Evolutionary conservation across 2,329 filamentous ascomycete genomes (phyloP).

Genomic region (Beauveria medogensis): DNA sequence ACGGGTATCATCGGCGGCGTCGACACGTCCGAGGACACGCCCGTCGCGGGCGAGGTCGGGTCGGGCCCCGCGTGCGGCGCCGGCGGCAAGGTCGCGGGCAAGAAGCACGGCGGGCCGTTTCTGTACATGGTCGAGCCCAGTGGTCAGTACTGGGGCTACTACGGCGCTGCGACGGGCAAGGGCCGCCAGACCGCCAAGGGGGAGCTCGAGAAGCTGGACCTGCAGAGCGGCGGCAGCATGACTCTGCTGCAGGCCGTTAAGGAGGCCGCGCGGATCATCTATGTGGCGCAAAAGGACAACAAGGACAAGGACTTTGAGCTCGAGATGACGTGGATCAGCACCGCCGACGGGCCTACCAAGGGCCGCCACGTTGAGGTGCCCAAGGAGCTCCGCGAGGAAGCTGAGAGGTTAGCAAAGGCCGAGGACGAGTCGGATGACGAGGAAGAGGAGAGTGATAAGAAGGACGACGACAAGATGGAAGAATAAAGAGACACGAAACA

Average conservation of each 20-base stretch:
- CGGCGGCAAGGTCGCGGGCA: constrained; percentile 69
- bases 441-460: constrained; percentile 55
- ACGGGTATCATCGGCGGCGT: constrained; percentile 90
- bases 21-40: constrained; percentile 78
- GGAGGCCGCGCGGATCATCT: constrained; percentile 94
- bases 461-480: constrained; percentile 77
- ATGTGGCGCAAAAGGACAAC: constrained; percentile 95
- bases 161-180: constrained; percentile 94
- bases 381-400: constrained; percentile 82
- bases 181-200: constrained; percentile 95
- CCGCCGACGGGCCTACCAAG: constrained; percentile 76
- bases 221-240: constrained; percentile 66
- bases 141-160: constrained; percentile 97
- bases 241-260: constrained; percentile 84
- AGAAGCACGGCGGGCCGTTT: constrained; percentile 77
- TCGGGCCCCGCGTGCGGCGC: constrained; percentile 68
- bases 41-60: constrained; percentile 87
- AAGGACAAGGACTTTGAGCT: constrained; percentile 99
- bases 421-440: constrained; percentile 82
- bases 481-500: constrained; percentile 46
- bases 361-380: constrained; percentile 91
- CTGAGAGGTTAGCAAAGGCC: constrained; percentile 86
- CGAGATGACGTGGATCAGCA: constrained; percentile 98
- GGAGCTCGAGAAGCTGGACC: constrained; percentile 94
- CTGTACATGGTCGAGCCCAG: constrained; percentile 99